A percentile compares a stretch with the other conserved stretches of the same genome.
These are phyloP conservation scores for Nakaseomyces sp. DNA, from an alignment of 1,139 yeast species.

Conservation along the genomic window DNA sequence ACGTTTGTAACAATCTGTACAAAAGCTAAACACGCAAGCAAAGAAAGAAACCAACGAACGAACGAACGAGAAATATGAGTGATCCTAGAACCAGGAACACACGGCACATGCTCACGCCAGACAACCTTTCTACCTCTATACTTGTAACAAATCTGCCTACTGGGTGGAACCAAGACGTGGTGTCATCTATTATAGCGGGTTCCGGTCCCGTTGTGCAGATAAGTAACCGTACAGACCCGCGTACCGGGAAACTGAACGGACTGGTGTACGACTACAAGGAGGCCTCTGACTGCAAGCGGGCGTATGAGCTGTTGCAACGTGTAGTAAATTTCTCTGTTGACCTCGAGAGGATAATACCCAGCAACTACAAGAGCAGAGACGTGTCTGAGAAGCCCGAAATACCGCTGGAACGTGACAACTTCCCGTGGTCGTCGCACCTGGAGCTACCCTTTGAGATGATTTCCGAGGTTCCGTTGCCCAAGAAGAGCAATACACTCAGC, in stretches of 20 bases:
- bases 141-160: constrained; percentile 24
- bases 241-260: constrained; percentile 24
- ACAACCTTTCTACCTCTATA: constrained; percentile 24
- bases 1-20: too few relatives aligned
- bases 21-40: too few relatives aligned
- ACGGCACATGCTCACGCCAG: constrained; percentile 28
- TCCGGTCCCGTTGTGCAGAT: constrained; percentile 27
- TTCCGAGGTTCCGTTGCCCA: constrained; percentile 29
- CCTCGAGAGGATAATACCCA: constrained; percentile 23
- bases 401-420: constrained; percentile 26
- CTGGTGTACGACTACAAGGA: constrained; percentile 22
- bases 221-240: constrained; percentile 23
- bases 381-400: constrained; percentile 13
- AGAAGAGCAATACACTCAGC: constrained; percentile 18
- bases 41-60: not conserved
- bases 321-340: constrained; percentile 25
- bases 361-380: constrained; percentile 16
- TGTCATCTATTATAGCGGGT: constrained; percentile 30
- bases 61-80: constrained; percentile 13
- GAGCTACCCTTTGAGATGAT: constrained; percentile 32
- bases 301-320: constrained; percentile 18
- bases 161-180: constrained; percentile 26
- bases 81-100: constrained; percentile 29
- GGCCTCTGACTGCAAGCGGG: constrained; percentile 24
- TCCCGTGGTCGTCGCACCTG: constrained; percentile 26